Base-by-base conservation (phyloP, 495 filamentous ascomycete genomes). In the Penicillium soppii region DNA sequence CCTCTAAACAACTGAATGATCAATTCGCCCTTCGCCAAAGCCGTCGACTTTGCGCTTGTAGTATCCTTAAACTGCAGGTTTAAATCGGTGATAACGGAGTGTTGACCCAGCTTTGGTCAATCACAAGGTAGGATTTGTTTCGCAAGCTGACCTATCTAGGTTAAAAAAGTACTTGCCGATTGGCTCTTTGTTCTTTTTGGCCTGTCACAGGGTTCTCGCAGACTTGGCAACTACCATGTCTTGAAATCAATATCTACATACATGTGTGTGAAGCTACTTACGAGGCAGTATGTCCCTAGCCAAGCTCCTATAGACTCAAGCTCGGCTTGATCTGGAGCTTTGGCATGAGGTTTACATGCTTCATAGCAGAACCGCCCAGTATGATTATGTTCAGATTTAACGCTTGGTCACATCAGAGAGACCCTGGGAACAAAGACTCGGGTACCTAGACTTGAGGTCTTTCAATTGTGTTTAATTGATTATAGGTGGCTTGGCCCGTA, bases 21-120 rank as follows among this genome's bases (percentile, higher is more conserved):
- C 32, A 48, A 47, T 42, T 53, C 63, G 57, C 66, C 66, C 52
- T 58, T 59, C 65, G 62, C 59, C 68, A 67, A 67, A 59, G 57
- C 57, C 51, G 57, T 62, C 63, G 62, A 64, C 62, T 67, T 66
- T 62, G 62, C 58, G 61, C 63, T 61, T 73, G 71, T 74, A 74
- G 71, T 71, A 56, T 65, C 65, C 47, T 40, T 41, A 15, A 41
- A 32, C 19, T 41, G 26, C 45, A 48, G 45, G 47, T 30, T 52
- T 52, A 43, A 39, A 54, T 40, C 38, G 25, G 32, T 27, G n/a
- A n/a, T n/a, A n/a, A n/a, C n/a, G n/a, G n/a, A 1, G 21, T 21
- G 12, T 52, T 38, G 40, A 29, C 16, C 20, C 15, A 27, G 32
- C 32, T 30, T 9, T 39, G 33, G 36, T 20, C 15, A 43, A 40